phyloP scores from a whole-genome alignment of 331 rosid genomes.

The Arachis monticola region DNA sequence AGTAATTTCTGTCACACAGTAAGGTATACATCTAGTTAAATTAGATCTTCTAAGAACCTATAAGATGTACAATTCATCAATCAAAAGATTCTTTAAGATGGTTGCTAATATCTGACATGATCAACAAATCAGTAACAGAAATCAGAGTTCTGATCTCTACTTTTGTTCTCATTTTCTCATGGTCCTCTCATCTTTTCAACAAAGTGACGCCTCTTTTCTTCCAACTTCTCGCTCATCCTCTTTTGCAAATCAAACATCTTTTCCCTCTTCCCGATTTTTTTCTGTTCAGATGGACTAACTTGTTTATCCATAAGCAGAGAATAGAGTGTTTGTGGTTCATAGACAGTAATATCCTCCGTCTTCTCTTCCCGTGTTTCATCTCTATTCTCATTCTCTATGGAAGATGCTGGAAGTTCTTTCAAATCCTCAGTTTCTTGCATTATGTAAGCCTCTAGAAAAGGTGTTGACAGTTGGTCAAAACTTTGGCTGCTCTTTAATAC shows the following conservation, averaged over 20 bases:
- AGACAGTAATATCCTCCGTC: constrained; percentile 38
- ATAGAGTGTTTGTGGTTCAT: constrained; percentile 40
- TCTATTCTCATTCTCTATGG: constrained; percentile 44
- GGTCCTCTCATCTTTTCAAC: constrained; percentile 93
- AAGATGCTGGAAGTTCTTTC: constrained; percentile 42
- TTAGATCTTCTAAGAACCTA: constrained; percentile 36
- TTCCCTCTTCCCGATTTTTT: constrained; percentile 74
- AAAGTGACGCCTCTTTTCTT: constrained; percentile 82
- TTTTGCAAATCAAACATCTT: constrained; percentile 77
- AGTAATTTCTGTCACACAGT: constrained; percentile 6
- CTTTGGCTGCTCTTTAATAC: constrained; percentile 44
- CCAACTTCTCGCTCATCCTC: constrained; percentile 86
- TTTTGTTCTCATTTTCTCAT: constrained; percentile 40
- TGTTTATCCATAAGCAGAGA: constrained; percentile 40
- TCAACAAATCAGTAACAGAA: constrained; percentile 34
- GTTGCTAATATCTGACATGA: constrained; percentile 19
- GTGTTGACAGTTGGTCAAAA: constrained; percentile 49
- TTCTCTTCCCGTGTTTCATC: constrained; percentile 47
- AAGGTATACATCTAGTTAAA: constrained; percentile 24
- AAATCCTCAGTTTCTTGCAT: constrained; percentile 39
- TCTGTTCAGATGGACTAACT: constrained; percentile 44
- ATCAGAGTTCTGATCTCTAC: constrained; percentile 33
- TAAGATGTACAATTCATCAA: constrained; percentile 38
- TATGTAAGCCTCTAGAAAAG: constrained; percentile 53
- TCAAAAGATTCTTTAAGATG: constrained; percentile 37